phyloP scores from a whole-genome alignment of 495 filamentous ascomycete genomes.

The Xylaria curta region DNA sequence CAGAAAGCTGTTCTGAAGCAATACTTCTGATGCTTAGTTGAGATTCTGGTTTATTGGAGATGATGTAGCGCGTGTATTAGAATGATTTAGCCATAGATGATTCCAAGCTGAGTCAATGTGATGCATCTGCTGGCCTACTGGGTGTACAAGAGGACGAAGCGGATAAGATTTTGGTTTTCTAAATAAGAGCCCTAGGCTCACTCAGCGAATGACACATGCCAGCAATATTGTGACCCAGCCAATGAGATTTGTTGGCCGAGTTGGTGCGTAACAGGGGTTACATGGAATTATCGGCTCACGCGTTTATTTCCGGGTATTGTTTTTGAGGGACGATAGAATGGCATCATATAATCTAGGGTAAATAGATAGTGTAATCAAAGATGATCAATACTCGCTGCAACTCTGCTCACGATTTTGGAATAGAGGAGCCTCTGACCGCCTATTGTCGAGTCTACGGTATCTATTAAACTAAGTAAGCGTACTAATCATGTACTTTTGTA shows the following conservation, averaged over 20 bases:
- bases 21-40: background rate
- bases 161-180: background rate
- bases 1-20: background rate
- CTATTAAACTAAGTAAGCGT: background rate
- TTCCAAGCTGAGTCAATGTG: background rate
- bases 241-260: conserved; percentile 1
- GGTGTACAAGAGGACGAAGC: background rate
- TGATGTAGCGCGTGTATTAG: background rate
- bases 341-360: background rate
- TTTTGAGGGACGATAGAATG: background rate
- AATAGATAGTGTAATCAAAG: background rate
- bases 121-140: background rate
- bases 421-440: background rate
- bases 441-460: background rate
- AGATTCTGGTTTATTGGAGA: background rate
- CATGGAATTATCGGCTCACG: background rate
- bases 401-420: background rate
- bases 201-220: background rate
- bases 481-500: background rate
- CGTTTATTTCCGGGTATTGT: background rate
- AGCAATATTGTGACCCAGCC: background rate
- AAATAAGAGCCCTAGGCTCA: background rate
- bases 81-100: background rate
- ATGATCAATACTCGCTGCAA: background rate
- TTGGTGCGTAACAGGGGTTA: background rate